These are phyloP conservation scores for Saccharomycopsis vini DNA, from an alignment of 805 yeast genomes.

Conservation along the genomic window DNA sequence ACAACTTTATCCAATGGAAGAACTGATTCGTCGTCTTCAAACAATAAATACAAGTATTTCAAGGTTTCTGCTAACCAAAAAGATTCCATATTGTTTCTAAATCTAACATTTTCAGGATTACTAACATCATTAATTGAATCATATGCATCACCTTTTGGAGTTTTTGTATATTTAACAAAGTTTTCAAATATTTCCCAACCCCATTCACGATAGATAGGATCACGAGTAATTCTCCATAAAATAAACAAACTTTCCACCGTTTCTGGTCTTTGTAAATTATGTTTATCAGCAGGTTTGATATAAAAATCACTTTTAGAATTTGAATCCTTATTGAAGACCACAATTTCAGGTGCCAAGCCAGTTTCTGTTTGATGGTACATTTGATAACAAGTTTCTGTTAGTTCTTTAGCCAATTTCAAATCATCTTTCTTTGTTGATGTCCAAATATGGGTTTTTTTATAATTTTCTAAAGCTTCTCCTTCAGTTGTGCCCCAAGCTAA, in stretches of 20 bases:
- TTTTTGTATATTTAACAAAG: conserved; percentile 51
- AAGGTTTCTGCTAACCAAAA: conserved; percentile 93
- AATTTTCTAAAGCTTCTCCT: conserved; percentile 51
- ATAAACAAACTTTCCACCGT: conserved; percentile 84
- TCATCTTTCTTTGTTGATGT: conserved; percentile 48
- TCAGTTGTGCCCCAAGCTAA: conserved; percentile 84
- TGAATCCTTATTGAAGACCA: conserved; percentile 59
- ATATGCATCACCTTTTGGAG: conserved; percentile 42
- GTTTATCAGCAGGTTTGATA: conserved; percentile 65
- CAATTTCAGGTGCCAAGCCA: conserved; percentile 86
- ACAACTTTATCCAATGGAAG: conserved; percentile 63
- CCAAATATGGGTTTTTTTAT: conserved; percentile 51
- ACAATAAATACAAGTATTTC: conserved; percentile 72
- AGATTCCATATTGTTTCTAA: conserved; percentile 73
- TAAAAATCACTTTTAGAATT: conserved; percentile 40
- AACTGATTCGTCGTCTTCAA: conserved; percentile 57
- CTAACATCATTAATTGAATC: conserved; percentile 58
- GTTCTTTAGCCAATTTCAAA: conserved; percentile 59
- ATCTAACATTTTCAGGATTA: conserved; percentile 36
- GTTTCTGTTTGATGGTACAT: conserved; percentile 70
- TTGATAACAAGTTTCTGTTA: conserved; percentile 73
- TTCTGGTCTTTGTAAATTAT: conserved; percentile 88
- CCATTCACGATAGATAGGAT: conserved; percentile 76
- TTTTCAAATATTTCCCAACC: conserved; percentile 78
- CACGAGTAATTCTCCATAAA: conserved; percentile 71